Evolutionary conservation across 2,329 filamentous ascomycete genomes (phyloP).

Genomic region (Phaeoacremonium minimum): DNA sequence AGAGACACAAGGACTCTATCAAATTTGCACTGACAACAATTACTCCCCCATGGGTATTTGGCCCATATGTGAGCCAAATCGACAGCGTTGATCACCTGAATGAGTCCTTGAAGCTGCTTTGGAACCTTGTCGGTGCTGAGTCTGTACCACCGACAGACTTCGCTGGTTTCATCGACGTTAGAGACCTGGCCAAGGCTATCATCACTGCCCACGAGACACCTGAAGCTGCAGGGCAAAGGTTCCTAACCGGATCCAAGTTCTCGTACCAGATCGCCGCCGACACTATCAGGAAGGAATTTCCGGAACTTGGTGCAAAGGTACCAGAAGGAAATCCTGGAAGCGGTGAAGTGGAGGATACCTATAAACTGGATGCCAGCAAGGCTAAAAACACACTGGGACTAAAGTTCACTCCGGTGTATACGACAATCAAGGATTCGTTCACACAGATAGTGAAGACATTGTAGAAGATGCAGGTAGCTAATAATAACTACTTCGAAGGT

Average conservation of each 20-base stretch:
- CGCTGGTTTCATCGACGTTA: constrained; percentile 8
- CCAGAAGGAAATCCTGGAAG: constrained; percentile 9
- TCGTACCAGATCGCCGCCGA: constrained; percentile 16
- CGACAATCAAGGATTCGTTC: background rate
- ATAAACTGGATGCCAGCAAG: background rate
- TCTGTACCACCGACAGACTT: constrained; percentile 6
- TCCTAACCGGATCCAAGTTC: constrained; percentile 11
- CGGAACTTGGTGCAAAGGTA: constrained; percentile 7
- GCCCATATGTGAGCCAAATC: constrained; percentile 4
- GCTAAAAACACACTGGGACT: background rate
- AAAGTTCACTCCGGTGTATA: background rate
- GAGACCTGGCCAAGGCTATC: constrained; percentile 5
- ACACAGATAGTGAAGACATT: background rate
- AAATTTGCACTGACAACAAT: constrained; percentile 7
- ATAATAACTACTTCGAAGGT: too few species aligned
- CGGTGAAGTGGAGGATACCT: background rate
- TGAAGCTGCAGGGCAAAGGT: constrained; percentile 7
- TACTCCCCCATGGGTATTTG: constrained; percentile 7
- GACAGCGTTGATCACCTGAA: background rate
- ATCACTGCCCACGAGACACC: constrained; percentile 3
- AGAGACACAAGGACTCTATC: constrained; percentile 7
- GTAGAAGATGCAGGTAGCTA: too few species aligned
- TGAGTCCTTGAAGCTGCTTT: constrained; percentile 7
- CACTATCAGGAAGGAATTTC: constrained; percentile 8
- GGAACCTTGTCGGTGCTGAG: constrained; percentile 5